Evolutionary conservation across 2,329 filamentous ascomycete species (phyloP).

Genomic region (Aureobasidium sp.): DNA sequence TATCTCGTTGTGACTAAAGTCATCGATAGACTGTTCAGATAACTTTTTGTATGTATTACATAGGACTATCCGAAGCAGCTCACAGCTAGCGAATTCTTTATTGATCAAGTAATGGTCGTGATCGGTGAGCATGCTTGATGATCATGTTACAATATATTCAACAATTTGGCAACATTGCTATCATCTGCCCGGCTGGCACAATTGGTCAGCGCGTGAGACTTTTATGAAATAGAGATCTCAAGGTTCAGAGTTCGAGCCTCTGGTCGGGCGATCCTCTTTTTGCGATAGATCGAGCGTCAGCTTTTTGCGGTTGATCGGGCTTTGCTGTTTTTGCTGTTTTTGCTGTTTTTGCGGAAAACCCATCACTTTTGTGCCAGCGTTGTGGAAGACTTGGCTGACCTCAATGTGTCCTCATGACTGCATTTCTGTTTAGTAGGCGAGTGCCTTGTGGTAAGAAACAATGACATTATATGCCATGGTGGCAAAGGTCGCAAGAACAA

Average conservation of each 20-base stretch:
- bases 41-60: too few species aligned
- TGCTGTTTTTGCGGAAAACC: slow-evolving; percentile 34
- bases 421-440: too few species aligned
- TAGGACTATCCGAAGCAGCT: too few species aligned
- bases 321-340: slow-evolving; percentile 30
- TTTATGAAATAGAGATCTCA: slow-evolving; percentile 28
- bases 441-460: too few species aligned
- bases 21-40: too few species aligned
- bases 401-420: neutral
- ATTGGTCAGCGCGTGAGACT: slow-evolving; percentile 33
- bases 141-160: neutral
- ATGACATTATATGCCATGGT: too few species aligned
- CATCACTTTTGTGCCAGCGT: neutral
- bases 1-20: too few species aligned
- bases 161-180: neutral
- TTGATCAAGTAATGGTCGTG: too few species aligned
- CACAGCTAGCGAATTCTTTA: too few species aligned
- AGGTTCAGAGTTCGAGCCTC: slow-evolving; percentile 31
- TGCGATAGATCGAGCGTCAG: neutral
- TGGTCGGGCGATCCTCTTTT: slow-evolving; percentile 30
- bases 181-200: slow-evolving; percentile 26
- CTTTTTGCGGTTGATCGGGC: slow-evolving; percentile 18
- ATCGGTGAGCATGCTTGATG: too few species aligned
- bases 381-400: too few species aligned
- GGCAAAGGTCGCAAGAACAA: too few species aligned